Evolutionary conservation across 495 filamentous ascomycete species (phyloP).

Genomic region (Xylaria acuta): DNA sequence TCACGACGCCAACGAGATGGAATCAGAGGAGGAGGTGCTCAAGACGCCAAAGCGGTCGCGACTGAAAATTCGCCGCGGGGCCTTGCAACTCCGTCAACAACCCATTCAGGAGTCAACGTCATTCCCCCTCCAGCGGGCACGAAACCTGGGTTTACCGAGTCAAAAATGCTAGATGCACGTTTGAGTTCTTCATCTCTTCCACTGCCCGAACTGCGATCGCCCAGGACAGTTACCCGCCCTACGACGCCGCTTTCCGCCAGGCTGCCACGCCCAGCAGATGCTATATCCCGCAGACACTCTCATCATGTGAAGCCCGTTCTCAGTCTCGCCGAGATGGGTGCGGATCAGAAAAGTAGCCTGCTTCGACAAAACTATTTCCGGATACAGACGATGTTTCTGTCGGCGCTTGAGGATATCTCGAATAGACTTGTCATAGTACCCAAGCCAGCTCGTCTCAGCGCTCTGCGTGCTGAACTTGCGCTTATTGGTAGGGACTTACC

Average conservation of each 20-base stretch:
- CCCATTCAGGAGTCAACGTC: constrained; percentile 29
- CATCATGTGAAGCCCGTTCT: constrained; percentile 55
- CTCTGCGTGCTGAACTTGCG: constrained; percentile 74
- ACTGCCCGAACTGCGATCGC: constrained; percentile 64
- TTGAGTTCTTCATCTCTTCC: constrained; percentile 69
- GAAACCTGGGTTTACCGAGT: constrained; percentile 46
- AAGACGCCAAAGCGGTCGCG: constrained; percentile 42
- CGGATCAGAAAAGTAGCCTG: constrained; percentile 63
- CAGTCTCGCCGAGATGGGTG: constrained; percentile 60
- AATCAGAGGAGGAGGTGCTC: constrained; percentile 46
- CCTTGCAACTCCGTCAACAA: constrained; percentile 27
- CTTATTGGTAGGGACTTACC: constrained; percentile 75
- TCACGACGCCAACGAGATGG: constrained; percentile 55
- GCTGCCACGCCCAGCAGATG: constrained; percentile 57
- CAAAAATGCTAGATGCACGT: constrained; percentile 55
- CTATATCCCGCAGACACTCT: constrained; percentile 52
- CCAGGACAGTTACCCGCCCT: constrained; percentile 50
- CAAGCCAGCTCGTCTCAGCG: constrained; percentile 76
- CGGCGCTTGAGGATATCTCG: constrained; percentile 76
- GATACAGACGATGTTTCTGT: constrained; percentile 73
- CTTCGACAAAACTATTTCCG: constrained; percentile 77
- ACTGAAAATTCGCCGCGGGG: constrained; percentile 39
- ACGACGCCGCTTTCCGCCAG: constrained; percentile 59
- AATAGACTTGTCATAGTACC: constrained; percentile 75
- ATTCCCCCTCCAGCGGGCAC: constrained; percentile 32